Conservation (phyloP, 352 stramenopile genomes). For the Phytophthora palmivora region DNA sequence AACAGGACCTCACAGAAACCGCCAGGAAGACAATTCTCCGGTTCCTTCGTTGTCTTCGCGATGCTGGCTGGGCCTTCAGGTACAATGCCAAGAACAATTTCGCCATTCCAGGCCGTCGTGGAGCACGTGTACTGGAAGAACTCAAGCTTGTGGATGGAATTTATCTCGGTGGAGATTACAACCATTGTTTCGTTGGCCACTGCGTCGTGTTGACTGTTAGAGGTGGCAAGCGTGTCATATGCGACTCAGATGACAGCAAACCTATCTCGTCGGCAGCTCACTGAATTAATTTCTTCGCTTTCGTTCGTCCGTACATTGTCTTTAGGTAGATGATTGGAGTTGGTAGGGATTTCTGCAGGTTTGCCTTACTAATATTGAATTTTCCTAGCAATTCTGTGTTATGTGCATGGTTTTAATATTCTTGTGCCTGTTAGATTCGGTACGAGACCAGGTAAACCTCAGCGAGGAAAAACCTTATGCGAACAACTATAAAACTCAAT, state of each 20-base stretch:
- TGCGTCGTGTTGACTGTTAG: not conserved
- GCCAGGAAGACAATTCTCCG: no score
- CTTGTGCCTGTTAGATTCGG: conserved; percentile 8
- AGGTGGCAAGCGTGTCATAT: conserved; percentile 6
- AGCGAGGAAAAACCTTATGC: conserved; percentile 9
- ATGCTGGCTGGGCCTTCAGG: no score
- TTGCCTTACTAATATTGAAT: conserved; percentile 15
- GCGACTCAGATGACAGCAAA: conserved; percentile 6
- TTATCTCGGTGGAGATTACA: conserved; percentile 10
- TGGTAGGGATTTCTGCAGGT: conserved; percentile 9
- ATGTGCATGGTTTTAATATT: not conserved
- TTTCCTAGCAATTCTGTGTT: conserved; percentile 1
- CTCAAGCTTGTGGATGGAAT: not conserved
- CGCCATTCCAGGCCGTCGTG: conserved; percentile 1
- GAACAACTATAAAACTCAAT: conserved; percentile 6
- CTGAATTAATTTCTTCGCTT: conserved; percentile 13
- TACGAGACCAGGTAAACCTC: no score
- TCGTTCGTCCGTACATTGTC: conserved; percentile 7
- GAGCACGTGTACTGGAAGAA: conserved; percentile 4
- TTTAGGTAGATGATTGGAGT: conserved; percentile 13
- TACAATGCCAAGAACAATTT: conserved; percentile 21
- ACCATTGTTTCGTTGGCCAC: conserved; percentile 5
- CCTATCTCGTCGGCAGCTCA: not conserved
- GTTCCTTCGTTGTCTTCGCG: no score
- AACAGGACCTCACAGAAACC: no score